Evolutionary conservation across 441 rosid species (phyloP).

Genomic region (Bocquillonia castaneifolia): DNA sequence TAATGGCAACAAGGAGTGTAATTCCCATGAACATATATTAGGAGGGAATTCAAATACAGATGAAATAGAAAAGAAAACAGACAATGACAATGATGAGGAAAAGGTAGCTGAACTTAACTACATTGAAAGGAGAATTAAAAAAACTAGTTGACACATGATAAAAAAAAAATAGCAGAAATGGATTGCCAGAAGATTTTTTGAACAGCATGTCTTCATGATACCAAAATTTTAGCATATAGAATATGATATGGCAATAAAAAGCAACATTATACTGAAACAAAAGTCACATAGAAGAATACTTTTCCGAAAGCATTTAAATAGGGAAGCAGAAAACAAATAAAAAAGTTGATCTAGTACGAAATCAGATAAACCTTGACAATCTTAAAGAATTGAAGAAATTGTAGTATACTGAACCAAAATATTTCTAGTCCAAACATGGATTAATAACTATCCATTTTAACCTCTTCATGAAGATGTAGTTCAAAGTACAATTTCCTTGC

Average conservation of each 20-base stretch:
- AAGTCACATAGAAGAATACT: conserved; percentile 4
- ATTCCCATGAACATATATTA: neutral
- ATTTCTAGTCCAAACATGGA: neutral
- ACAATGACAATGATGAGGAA: neutral
- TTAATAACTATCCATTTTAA: neutral
- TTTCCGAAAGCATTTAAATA: conserved; percentile 3
- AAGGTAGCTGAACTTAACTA: conserved; percentile 8
- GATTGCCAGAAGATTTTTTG: neutral
- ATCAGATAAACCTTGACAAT: no score
- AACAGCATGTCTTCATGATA: neutral
- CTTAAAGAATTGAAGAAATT: neutral
- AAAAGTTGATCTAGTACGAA: no score
- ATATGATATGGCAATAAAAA: neutral
- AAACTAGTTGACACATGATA: neutral
- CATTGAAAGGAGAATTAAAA: neutral
- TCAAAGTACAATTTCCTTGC: neutral
- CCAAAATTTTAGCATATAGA: conserved; percentile 3
- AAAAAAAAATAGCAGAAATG: neutral
- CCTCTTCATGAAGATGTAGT: neutral
- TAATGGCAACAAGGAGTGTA: no score
- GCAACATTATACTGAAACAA: neutral
- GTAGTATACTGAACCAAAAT: neutral
- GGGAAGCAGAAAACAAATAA: neutral
- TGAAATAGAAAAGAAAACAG: conserved; percentile 2
- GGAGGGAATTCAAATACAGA: conserved; percentile 1